Evolutionary conservation across 495 filamentous ascomycete species (phyloP), one percentile per base, ranked within the genome.

Genomic region (Penicillium lividum): DNA sequence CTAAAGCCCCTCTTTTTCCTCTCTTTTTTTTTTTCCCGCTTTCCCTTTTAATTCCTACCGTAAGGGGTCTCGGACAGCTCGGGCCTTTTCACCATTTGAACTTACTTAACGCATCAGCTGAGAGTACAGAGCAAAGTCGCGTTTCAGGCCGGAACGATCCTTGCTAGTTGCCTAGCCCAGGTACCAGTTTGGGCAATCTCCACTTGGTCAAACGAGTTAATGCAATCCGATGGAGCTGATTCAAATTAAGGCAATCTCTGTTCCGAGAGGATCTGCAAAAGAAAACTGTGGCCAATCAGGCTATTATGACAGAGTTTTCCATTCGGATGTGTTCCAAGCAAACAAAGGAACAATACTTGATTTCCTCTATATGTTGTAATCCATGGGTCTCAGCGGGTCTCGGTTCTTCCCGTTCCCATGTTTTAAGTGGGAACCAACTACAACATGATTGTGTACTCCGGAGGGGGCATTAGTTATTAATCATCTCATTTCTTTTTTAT

Each of bases 131-230:
- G 53, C 29, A 31, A 58, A 63, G 54, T 55, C 55, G 55, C 48
- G 52, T 64, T 64, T 55, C 59, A 57, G 56, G 13, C 51, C 29
- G 54, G 54, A 50, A 33, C 48, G 45, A 64, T 62, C 64, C 54
- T 43, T 62, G 61, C 59, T 65, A 59, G 60, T 61, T 64, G 61
- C 64, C 64, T 58, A 18, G 57, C 15, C 51, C 52, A 65, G 57
- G 57, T 53, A 61, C 59, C 29, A 30, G 54, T 28, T 18, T 48
- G 38, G 53, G 42, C 28, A 10, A 36, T 30, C 30, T 28, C 49
- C 49, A 51, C 25, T 47, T 47, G 44, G 45, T 47, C 56, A 60
- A 56, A 51, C 50, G 49, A 64, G 25, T 58, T 59, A 54, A 60
- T 64, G 61, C 54, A 60, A 51, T 54, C 31, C 28, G 54, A 54